phyloP scores from a whole-genome alignment of 176 grass and related monocot species.

The Oryza meridionalis region DNA sequence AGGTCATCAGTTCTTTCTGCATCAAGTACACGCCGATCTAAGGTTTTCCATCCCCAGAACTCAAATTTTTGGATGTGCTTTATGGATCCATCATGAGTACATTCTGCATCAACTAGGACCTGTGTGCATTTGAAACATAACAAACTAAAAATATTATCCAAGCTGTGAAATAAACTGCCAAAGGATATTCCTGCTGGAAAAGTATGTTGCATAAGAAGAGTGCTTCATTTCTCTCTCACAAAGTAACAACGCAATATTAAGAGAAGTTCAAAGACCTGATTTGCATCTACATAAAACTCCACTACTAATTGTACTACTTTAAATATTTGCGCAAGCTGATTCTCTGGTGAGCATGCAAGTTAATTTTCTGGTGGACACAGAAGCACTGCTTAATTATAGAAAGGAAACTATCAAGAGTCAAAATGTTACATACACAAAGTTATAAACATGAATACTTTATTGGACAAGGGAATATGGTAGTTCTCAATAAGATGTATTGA shows the following conservation, averaged over 20 bases:
- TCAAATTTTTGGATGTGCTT: conserved; percentile 97
- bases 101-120: conserved; percentile 97
- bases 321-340: background rate
- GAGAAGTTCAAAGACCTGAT: conserved; percentile 1
- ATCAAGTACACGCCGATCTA: conserved; percentile 87
- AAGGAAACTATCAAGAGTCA: background rate
- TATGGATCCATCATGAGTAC: conserved; percentile 97
- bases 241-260: background rate
- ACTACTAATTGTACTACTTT: background rate
- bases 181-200: conserved; percentile 9
- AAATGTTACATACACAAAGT: background rate
- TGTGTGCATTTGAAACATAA: conserved; percentile 34
- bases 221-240: background rate
- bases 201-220: background rate
- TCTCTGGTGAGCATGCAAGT: background rate
- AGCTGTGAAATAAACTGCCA: background rate
- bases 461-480: background rate
- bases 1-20: conserved; percentile 87
- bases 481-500: background rate
- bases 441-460: background rate
- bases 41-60: conserved; percentile 96
- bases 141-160: conserved; percentile 6
- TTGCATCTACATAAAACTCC: background rate
- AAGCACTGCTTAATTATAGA: background rate
- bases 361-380: background rate